These are phyloP conservation scores for Fibroporia radiculosa DNA, from an alignment of 768 basidiomycete species.

Conservation along the genomic window DNA sequence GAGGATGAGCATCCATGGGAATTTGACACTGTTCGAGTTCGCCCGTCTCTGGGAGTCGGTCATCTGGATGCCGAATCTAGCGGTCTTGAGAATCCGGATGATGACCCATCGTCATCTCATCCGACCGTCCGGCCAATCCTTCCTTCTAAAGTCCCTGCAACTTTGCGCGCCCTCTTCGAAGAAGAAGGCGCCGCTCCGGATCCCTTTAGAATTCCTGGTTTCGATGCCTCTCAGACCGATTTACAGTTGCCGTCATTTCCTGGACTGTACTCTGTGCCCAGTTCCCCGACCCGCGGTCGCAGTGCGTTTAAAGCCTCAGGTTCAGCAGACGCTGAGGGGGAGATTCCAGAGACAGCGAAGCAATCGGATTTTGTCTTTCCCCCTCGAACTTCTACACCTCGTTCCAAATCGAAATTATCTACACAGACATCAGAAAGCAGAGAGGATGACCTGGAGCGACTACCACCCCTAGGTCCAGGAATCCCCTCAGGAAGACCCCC, in stretches of 20 bases:
- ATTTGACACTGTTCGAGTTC: slow-evolving; percentile 63
- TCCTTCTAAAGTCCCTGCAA: slow-evolving; percentile 59
- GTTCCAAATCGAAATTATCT: slow-evolving; percentile 27
- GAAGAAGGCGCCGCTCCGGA: slow-evolving; percentile 36
- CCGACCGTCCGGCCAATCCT: slow-evolving; percentile 44
- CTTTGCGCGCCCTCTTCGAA: slow-evolving; percentile 74
- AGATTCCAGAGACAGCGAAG: slow-evolving; percentile 36
- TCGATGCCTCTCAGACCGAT: slow-evolving; percentile 15
- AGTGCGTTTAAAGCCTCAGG: slow-evolving; percentile 24
- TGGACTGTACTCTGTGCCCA: slow-evolving; percentile 22
- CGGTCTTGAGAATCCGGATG: slow-evolving; percentile 7
- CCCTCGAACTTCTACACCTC: slow-evolving; percentile 25
- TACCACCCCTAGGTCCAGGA: slow-evolving; percentile 20
- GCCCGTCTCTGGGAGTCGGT: slow-evolving; percentile 16
- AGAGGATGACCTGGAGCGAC: slow-evolving; percentile 17
- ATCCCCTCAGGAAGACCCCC: slow-evolving; percentile 14
- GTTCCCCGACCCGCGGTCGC: slow-evolving; percentile 30
- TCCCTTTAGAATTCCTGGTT: slow-evolving; percentile 34
- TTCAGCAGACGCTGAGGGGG: slow-evolving; percentile 25
- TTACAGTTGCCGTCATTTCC: slow-evolving; percentile 13
- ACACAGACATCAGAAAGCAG: slow-evolving; percentile 13
- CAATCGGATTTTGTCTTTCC: slow-evolving; percentile 50
- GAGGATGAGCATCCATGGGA: slow-evolving; percentile 51
- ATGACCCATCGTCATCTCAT: slow-evolving; percentile 23
- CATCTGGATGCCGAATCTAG: slow-evolving; percentile 7